Evolutionary conservation across 2,329 filamentous ascomycete genomes (phyloP), one percentile per base, ranked within the genome.

Genomic region (Scedosporium apiospermum): DNA sequence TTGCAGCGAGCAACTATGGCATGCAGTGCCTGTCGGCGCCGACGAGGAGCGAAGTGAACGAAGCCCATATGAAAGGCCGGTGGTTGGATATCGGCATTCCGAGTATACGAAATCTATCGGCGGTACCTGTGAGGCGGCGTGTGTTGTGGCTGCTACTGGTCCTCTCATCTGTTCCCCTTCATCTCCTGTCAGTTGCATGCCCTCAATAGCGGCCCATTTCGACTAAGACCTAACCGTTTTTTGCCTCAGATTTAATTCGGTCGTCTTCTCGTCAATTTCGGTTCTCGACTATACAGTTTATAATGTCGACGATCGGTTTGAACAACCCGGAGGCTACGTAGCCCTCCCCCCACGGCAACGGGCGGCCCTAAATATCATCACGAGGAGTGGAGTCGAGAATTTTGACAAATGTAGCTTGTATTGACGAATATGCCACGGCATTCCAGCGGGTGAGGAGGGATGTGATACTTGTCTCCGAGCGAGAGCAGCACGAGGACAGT

Each of bases 1-100:
- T 55, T 16, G 51, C 18, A 14, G 21, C 21, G 12, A 74, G 71
- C 26, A 75, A 74, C 64, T 75, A 73, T 44, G 71, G 69, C 44
- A 74, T 74, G 70, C 74, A 75, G 42, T 66, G 69, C 1, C 65
- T 72, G 3, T 68, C 68, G 3, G 71, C 72, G 0, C 74, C 73
- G 0, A 74, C 73, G 0, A 66, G 73, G 1, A 57, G 53, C 0
- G 68, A 74, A 18, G 62, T 76, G 6, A 67, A 75, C 27, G 44
- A 60, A 3, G 65, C 64, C 0, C 67, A 69, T 26, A 38, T 51
- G 0, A 53, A 27, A 3, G 18, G 58, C 5, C 41, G 30, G 3
- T 67, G 66, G 67, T 51, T 68, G 9, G 67, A 69, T n/a, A 66
- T 67, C 6, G 67, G 67, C 0, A 57, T 68, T 1, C 65, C 64